Base-by-base conservation (phyloP, 1,284 basidiomycete species). In the Microbotryum intermedium region DNA sequence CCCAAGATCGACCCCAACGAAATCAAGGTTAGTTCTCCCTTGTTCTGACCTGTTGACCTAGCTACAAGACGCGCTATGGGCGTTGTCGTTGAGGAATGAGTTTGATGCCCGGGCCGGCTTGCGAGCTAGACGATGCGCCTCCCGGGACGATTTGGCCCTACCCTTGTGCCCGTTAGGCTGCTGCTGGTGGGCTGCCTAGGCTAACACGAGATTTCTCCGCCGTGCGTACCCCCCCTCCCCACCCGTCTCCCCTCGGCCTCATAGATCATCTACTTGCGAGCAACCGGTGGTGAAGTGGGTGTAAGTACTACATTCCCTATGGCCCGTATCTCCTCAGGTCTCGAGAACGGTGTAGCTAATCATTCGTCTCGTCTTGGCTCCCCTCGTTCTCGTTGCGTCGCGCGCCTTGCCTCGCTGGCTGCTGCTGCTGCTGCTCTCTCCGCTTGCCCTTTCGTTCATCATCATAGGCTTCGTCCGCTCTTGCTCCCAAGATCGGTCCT, bases 401-500 rank as follows among this genome's bases (percentile, higher is more conserved):
- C 34, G 34, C 34, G n/a, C 34, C 18, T 39, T 39, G 34, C 34
- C 34, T n/a, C n/a, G n/a, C n/a, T n/a, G n/a, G n/a, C n/a, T n/a
- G n/a, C n/a, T n/a, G n/a, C n/a, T n/a, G n/a, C n/a, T 16, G 34
- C 34, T 18, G 34, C 34, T 39, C 34, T 18, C 34, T 39, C 34
- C 34, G 34, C 34, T 39, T 11, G 11, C 34, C 11, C 34, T 6
- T 16, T 39, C 34, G 34, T 11, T 39, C 1, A 16, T 6, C 29
- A 30, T n/a, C 34, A 18, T 13, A 66, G 65, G 91, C 95, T 70
- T 97, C 95, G 10, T 94, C 94, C 66, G 93, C 95, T 65, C 84
- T 99, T 71, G 95, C 95, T 65, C 95, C 95, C 71, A 99, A 99
- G 85, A 97, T 99, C 77, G 95, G 95, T 85, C 95, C 95, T 80